Conservation (phyloP, 2,329 filamentous ascomycete species). For the Gaeumannomyces sp. region DNA sequence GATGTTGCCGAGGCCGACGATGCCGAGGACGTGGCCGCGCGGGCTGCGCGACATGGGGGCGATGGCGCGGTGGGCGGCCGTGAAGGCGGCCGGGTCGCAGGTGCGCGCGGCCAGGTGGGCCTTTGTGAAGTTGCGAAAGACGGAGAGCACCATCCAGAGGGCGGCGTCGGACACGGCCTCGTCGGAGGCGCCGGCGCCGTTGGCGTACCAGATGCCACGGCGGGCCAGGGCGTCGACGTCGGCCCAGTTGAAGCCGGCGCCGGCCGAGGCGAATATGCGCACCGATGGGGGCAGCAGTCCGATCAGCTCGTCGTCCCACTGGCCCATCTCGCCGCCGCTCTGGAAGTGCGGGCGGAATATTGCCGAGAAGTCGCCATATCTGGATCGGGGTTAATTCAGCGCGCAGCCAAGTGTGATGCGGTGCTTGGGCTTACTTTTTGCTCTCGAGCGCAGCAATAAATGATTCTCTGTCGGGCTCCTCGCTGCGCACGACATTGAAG, state of each 20-base stretch:
- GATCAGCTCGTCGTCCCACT: slow-evolving; percentile 18
- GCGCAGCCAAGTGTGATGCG: too few species aligned
- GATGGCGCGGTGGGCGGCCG: background rate
- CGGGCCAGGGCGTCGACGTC: slow-evolving; percentile 40
- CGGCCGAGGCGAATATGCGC: slow-evolving; percentile 54
- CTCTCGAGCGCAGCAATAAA: slow-evolving; percentile 36
- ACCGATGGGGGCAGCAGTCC: slow-evolving; percentile 46
- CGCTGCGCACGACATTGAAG: slow-evolving; percentile 34
- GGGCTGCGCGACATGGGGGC: slow-evolving; percentile 2
- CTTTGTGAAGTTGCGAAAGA: slow-evolving; percentile 45
- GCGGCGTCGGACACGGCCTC: slow-evolving; percentile 38
- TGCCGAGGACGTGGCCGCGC: slow-evolving; percentile 51
- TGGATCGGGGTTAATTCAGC: background rate
- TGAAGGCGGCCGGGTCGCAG: slow-evolving; percentile 22
- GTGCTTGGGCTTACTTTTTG: slow-evolving; percentile 22
- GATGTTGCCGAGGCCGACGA: slow-evolving; percentile 64
- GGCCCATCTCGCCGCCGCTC: slow-evolving; percentile 18
- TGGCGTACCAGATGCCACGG: slow-evolving; percentile 35
- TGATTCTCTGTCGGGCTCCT: slow-evolving; percentile 26
- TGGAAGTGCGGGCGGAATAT: slow-evolving; percentile 19
- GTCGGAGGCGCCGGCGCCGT: slow-evolving; percentile 34
- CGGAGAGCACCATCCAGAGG: slow-evolving; percentile 35
- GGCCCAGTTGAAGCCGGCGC: slow-evolving; percentile 58
- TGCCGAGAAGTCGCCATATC: slow-evolving; percentile 7
- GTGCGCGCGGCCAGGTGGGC: slow-evolving; percentile 40